Evolutionary conservation across 148 eudicot species (phyloP), one percentile per base, ranked within the genome.

Genomic region (Euryodendron excelsum): DNA sequence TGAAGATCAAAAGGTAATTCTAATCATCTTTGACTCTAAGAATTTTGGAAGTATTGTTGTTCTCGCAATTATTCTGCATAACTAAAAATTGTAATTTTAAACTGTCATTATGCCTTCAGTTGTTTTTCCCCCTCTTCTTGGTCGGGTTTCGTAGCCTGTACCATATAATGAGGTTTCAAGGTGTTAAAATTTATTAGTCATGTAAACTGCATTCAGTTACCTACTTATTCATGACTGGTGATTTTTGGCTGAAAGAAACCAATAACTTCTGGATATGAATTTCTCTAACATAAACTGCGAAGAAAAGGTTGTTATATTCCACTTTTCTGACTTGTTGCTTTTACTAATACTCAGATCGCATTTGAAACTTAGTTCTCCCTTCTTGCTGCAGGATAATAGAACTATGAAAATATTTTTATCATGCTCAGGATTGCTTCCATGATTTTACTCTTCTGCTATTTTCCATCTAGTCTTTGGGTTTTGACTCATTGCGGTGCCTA

Each of bases 1-100:
- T 27, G 86, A 96, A 91, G 87, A 93, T 88, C 99, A 96, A 72
- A 91, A 91, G 98, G 99, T 96, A 81, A 76, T 65, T 74, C n/a
- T 78, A 52, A 33, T 21, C 4, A 31, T 34, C 63, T 7, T 59
- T 71, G 58, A 41, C 60, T 27, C 20, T 50, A 6, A 36, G 20
- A 23, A 41, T 68, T 23, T n/a, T 44, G 25, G 52, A 66, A 18
- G 44, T n/a, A 63, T 30, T 15, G 21, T 12, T 1, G 12, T 62
- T 33, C 68, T 64, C 13, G 69, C 69, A 2, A 20, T 36, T 33
- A 34, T 65, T 9, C 25, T 65, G 34, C 37, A 21, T 36, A 5
- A 0, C 5, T 2, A 7, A 61, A 65, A 20, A 17, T 18, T 4
- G 65, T 13, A 27, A 0, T 14, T 25, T 1, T 30, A 5, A 30